Percentiles rank a stretch among this genome's conserved stretches.
These are phyloP conservation scores for Aspergillus oerlinghausenensis DNA, from an alignment of 2,329 filamentous ascomycete genomes.

Conservation along the genomic window DNA sequence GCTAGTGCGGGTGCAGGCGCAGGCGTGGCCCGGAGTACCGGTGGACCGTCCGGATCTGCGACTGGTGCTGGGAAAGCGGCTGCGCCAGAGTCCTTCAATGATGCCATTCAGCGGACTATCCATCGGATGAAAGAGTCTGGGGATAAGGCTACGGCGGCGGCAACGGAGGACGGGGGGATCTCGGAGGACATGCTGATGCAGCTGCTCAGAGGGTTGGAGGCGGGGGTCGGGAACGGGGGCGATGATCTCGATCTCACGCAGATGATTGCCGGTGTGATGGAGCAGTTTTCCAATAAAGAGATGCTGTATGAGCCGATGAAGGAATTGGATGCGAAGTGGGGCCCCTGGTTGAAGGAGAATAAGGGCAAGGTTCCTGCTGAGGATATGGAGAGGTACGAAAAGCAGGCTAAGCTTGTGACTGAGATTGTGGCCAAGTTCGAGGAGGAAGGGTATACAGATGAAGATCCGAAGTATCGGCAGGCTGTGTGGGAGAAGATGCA, in stretches of 20 bases:
- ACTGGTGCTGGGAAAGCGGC: conserved; percentile 13
- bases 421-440: conserved; percentile 92
- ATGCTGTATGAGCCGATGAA: conserved; percentile 99
- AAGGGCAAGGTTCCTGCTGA: conserved; percentile 56
- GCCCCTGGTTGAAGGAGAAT: conserved; percentile 80
- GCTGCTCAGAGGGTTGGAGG: conserved; percentile 83
- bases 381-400: conserved; percentile 74
- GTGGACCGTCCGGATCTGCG: conserved; percentile 20
- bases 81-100: conserved; percentile 72
- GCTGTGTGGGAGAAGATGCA: conserved; percentile 98
- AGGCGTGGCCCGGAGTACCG: conserved; percentile 15
- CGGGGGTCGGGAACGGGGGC: conserved; percentile 52
- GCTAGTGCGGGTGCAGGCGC: conserved; percentile 14
- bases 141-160: conserved; percentile 73
- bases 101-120: conserved; percentile 91
- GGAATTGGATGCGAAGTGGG: conserved; percentile 89
- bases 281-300: conserved; percentile 96
- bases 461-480: conserved; percentile 74
- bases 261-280: conserved; percentile 97
- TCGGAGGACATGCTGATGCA: conserved; percentile 83
- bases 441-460: conserved; percentile 72
- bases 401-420: conserved; percentile 71
- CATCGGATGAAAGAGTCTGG: conserved; percentile 90
- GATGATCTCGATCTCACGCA: conserved; percentile 85
- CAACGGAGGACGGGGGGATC: conserved; percentile 56